Evolutionary conservation across 768 basidiomycete genomes (phyloP), one percentile per base, ranked within the genome.

Genomic region (Boletus pseudo-olivaceus): DNA sequence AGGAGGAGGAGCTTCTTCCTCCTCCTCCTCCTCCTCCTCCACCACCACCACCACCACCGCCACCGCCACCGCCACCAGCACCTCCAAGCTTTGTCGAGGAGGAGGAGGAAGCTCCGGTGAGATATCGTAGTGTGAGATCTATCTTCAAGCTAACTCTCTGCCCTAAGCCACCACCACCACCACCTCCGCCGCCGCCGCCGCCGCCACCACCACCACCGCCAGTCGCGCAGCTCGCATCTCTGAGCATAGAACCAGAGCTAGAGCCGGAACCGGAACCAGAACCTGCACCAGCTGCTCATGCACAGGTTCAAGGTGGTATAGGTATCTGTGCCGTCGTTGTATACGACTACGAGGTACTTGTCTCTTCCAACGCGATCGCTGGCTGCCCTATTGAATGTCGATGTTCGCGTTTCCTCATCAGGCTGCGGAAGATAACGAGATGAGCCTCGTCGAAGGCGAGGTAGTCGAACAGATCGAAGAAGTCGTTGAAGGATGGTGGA

Each of bases 401-500:
- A 41, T 30, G 14, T 7, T 27, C 7, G 30, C 9, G 3, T 7
- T 15, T 14, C 19, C 19, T 53, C 45, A 8, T 23, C 51, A 88
- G 83, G 89, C 88, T 15, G 76, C 84, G 11, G 91, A 93, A 71
- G 89, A 93, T 56, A 93, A 93, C 63, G 95, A 98, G 67, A 83
- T 98, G 75, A 69, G 69, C 53, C 78, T 97, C 23, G 59, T 74
- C 1, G 93, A 96, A 68, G 91, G 92, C 42, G 91, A 95, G 64
- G 70, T 85, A 34, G 83, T 97, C 46, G 83, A 87, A 52, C 82
- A 88, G 58, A 83, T 96, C 44, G 90, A 93, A 70, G 84, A 90
- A 70, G 71, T 91, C 15, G 91, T 88, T 60, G 89, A 91, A 61
- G 90, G 90, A 7, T 98, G 95, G 95, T 97, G 94, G 95, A 81